Conservation (phyloP, 2,329 filamentous ascomycete species). For the Botryosphaeria dothidea region DNA sequence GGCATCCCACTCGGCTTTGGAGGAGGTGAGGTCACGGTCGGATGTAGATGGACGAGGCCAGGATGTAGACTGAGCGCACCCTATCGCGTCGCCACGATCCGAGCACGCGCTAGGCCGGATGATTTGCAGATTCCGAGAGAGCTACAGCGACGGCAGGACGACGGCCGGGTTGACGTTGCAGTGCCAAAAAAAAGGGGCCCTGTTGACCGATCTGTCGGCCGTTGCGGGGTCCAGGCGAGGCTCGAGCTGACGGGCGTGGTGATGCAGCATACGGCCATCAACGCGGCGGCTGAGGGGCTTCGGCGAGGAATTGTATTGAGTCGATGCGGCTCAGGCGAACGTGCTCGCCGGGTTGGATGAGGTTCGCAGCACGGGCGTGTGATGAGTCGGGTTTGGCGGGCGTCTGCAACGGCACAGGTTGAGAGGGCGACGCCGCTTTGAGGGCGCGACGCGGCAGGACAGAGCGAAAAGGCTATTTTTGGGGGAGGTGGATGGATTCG, state of each 20-base stretch:
- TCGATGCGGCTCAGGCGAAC: neutral
- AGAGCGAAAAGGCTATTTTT: constrained; percentile 4
- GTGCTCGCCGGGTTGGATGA: neutral
- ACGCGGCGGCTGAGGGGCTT: neutral
- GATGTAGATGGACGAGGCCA: neutral
- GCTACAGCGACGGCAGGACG: neutral
- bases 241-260: neutral
- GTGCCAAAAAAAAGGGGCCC: neutral
- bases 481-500: neutral
- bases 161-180: no score
- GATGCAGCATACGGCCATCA: neutral
- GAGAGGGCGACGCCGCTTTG: neutral
- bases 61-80: neutral
- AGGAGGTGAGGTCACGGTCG: neutral
- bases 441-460: neutral
- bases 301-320: neutral
- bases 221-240: neutral
- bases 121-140: neutral
- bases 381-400: neutral
- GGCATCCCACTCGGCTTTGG: neutral
- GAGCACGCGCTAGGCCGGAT: neutral
- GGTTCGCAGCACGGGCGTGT: neutral
- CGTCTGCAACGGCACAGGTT: neutral
- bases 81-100: neutral
- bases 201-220: neutral